These are phyloP conservation scores for Periglandula ipomoeae DNA, from an alignment of 2,329 filamentous ascomycete genomes.

Conservation along the genomic window DNA sequence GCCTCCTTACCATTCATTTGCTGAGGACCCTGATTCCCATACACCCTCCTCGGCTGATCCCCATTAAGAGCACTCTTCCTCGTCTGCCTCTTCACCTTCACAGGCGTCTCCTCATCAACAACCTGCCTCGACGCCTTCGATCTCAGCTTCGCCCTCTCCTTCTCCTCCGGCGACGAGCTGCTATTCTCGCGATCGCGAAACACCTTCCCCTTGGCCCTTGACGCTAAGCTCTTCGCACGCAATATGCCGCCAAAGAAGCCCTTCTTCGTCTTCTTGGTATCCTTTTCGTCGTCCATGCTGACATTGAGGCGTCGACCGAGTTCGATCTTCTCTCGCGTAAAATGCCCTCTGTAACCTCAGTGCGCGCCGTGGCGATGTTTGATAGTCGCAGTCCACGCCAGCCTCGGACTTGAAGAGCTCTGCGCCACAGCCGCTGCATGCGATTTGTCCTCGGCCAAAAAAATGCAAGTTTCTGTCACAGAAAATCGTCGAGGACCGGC, in stretches of 20 bases:
- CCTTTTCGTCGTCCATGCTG: slow-evolving; percentile 25
- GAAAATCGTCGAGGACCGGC: no score
- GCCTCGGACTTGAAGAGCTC: not conserved
- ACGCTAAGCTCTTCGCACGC: slow-evolving; percentile 35
- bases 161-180: not conserved
- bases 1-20: no score
- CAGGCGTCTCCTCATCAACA: not conserved
- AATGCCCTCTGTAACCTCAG: not conserved
- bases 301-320: slow-evolving; percentile 7
- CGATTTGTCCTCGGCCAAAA: not conserved
- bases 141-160: not conserved
- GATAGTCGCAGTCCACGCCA: not conserved
- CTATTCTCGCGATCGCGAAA: slow-evolving; percentile 2
- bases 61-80: slow-evolving; percentile 1
- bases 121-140: not conserved
- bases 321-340: not conserved
- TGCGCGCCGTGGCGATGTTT: not conserved
- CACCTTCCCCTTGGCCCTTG: slow-evolving; percentile 6
- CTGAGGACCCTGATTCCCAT: not conserved
- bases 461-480: not conserved
- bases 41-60: not conserved
- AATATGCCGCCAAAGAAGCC: slow-evolving; percentile 41
- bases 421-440: not conserved
- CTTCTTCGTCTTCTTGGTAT: slow-evolving; percentile 28
- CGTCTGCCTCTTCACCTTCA: not conserved